Evolutionary conservation across 805 yeast species (phyloP).

Genomic region (Metschnikowia rubicola): DNA sequence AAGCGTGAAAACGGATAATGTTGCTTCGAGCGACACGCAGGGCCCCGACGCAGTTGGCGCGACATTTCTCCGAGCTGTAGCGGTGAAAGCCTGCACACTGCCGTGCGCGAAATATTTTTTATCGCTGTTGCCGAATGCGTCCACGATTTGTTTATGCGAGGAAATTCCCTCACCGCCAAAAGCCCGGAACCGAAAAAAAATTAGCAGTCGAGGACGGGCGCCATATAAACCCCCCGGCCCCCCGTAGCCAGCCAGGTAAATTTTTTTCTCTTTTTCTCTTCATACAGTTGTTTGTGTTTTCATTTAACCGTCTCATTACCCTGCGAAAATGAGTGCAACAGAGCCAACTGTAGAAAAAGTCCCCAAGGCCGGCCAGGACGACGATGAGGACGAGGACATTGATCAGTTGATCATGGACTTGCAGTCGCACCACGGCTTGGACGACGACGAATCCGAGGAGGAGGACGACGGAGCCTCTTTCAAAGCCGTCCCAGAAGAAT

Average conservation of each 20-base stretch:
- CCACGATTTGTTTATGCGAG: constrained; percentile 19
- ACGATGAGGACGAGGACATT: constrained; percentile 49
- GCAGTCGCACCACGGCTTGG: constrained; percentile 59
- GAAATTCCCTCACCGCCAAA: constrained; percentile 18
- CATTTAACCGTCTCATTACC: constrained; percentile 5
- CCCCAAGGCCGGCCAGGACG: constrained; percentile 45
- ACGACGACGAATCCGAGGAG: constrained; percentile 24
- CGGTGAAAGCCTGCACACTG: background rate
- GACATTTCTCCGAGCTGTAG: background rate
- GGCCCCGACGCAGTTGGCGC: background rate
- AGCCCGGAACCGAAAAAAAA: constrained; percentile 9
- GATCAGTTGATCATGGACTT: constrained; percentile 71
- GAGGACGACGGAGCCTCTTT: constrained; percentile 34
- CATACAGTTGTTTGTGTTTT: background rate
- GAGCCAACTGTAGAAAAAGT: constrained; percentile 57
- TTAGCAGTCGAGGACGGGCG: background rate
- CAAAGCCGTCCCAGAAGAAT: constrained; percentile 82
- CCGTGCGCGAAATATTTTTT: constrained; percentile 4
- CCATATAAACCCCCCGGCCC: constrained; percentile 17
- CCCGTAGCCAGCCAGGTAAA: background rate
- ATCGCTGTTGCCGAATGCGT: constrained; percentile 17
- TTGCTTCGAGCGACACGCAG: background rate
- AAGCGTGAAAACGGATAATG: too few species aligned
- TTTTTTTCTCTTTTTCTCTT: background rate
- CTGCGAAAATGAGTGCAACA: constrained; percentile 30